Evolutionary conservation across 805 yeast species (phyloP).

Genomic region (Zygotorulaspora sp.): DNA sequence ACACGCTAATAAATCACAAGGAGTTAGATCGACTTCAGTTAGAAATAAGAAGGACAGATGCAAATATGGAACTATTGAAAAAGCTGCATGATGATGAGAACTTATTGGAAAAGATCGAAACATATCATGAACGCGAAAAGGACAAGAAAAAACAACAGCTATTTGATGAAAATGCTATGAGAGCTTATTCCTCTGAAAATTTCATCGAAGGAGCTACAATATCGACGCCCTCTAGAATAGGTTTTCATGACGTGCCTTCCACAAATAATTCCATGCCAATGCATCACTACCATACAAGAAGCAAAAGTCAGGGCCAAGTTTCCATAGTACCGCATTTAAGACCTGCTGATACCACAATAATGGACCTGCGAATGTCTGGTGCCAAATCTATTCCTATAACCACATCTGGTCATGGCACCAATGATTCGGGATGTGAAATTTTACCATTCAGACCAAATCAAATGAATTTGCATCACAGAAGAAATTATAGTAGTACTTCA

Average conservation of each 20-base stretch:
- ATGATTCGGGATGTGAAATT: slow-evolving; percentile 7
- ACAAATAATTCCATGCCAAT: slow-evolving; percentile 17
- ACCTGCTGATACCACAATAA: slow-evolving; percentile 22
- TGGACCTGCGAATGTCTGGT: slow-evolving; percentile 19
- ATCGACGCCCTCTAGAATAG: slow-evolving; percentile 5
- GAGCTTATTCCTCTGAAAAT: slow-evolving; percentile 34
- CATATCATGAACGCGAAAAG: slow-evolving; percentile 14
- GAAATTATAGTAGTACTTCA: slow-evolving; percentile 37
- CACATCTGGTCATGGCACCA: background rate
- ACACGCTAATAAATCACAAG: slow-evolving; percentile 55
- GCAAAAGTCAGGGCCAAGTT: slow-evolving; percentile 29
- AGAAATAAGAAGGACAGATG: slow-evolving; percentile 54
- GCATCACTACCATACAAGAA: slow-evolving; percentile 34
- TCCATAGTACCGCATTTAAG: slow-evolving; percentile 14
- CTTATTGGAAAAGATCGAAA: slow-evolving; percentile 22
- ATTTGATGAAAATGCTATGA: slow-evolving; percentile 29
- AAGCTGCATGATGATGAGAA: slow-evolving; percentile 38
- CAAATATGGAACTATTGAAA: slow-evolving; percentile 51
- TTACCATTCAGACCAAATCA: slow-evolving; percentile 23
- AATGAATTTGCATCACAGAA: slow-evolving; percentile 31
- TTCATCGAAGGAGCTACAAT: slow-evolving; percentile 37
- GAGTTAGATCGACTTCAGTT: slow-evolving; percentile 48
- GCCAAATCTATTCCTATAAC: slow-evolving; percentile 13
- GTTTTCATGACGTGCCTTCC: slow-evolving; percentile 10
- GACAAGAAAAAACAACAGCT: slow-evolving; percentile 27